Evolutionary conservation across 208 protist genomes (phyloP).

Genomic region (Ichthyophonus hoferi): DNA sequence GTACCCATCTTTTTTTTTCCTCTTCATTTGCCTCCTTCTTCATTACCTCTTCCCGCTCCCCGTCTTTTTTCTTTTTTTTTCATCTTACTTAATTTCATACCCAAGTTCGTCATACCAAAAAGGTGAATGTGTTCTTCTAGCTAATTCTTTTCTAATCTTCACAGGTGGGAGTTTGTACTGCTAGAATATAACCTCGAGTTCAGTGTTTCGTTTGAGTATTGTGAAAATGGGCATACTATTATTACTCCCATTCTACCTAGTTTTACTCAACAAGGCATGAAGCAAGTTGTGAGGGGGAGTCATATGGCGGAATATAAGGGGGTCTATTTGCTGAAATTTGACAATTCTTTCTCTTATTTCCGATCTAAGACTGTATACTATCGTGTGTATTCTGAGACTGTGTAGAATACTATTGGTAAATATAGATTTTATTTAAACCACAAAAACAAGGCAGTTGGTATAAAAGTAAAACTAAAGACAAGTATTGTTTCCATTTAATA

Average conservation of each 20-base stretch:
- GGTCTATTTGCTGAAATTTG: conserved; percentile 36
- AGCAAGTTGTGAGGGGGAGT: not conserved
- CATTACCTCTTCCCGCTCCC: no score
- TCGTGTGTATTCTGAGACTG: conserved; percentile 23
- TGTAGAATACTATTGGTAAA: no score
- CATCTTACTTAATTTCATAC: no score
- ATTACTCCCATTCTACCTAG: conserved; percentile 14
- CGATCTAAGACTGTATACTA: conserved; percentile 36
- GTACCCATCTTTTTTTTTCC: no score
- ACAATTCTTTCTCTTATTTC: conserved; percentile 26
- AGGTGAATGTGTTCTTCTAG: no score
- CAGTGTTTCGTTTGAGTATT: not conserved
- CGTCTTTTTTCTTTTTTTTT: no score
- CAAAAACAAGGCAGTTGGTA: no score
- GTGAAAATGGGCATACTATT: not conserved
- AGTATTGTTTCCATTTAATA: no score
- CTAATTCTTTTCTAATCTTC: not conserved
- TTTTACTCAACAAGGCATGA: not conserved
- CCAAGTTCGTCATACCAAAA: no score
- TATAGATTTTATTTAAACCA: no score
- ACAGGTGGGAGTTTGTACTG: not conserved
- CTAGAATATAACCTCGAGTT: not conserved
- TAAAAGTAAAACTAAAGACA: no score
- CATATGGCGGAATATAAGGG: conserved; percentile 5
- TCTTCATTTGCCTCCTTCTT: no score